Conservation (phyloP, 306 rosid species). For the Trifolium fragiferum region DNA sequence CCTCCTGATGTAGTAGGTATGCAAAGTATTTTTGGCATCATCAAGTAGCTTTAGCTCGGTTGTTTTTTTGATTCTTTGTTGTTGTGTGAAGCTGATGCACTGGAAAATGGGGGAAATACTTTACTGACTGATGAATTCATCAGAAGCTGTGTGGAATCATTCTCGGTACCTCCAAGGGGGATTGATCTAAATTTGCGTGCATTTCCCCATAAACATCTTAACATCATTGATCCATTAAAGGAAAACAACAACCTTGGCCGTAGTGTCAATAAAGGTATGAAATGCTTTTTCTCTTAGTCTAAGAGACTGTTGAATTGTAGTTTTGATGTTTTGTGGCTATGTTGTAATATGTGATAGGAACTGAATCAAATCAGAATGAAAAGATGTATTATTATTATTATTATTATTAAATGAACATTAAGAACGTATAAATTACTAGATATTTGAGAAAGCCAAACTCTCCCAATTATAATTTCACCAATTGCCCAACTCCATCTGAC, state of each 20-base stretch:
- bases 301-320: constrained; percentile 17
- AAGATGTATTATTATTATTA: background rate
- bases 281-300: constrained; percentile 35
- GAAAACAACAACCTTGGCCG: constrained; percentile 96
- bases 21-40: constrained; percentile 40
- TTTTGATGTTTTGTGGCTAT: constrained; percentile 17
- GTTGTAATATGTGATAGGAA: background rate
- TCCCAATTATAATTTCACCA: constrained; percentile 1
- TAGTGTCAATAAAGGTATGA: constrained; percentile 82
- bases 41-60: constrained; percentile 33
- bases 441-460: background rate
- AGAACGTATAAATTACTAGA: background rate
- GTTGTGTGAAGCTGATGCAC: constrained; percentile 63
- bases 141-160: constrained; percentile 63
- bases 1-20: constrained; percentile 70
- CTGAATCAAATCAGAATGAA: background rate
- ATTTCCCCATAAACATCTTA: constrained; percentile 78
- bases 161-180: constrained; percentile 70
- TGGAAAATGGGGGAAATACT: constrained; percentile 65
- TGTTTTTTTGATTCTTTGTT: constrained; percentile 39
- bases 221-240: constrained; percentile 89
- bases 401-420: constrained; percentile 1
- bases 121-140: constrained; percentile 75
- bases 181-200: constrained; percentile 55
- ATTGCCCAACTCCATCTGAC: background rate